These are phyloP conservation scores for Tylopilus sp. DNA, from an alignment of 768 basidiomycete genomes.

Conservation along the genomic window DNA sequence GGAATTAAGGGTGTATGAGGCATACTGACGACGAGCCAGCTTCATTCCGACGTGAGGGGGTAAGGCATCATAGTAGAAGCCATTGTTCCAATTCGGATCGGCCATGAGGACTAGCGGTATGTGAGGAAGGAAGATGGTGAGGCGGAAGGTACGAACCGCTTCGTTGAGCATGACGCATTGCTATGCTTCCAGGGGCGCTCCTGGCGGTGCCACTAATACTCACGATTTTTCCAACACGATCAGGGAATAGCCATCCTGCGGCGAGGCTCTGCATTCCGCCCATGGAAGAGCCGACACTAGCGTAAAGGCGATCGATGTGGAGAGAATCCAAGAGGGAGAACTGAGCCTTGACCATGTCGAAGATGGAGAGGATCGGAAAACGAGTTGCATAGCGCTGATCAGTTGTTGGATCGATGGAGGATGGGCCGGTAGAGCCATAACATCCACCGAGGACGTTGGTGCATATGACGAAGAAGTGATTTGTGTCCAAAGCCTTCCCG, in stretches of 20 bases:
- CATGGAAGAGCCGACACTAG: slow-evolving; percentile 94
- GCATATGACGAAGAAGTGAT: slow-evolving; percentile 90
- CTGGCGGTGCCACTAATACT: slow-evolving; percentile 95
- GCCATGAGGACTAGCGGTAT: slow-evolving; percentile 84
- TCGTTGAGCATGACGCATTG: slow-evolving; percentile 94
- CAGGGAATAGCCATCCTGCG: slow-evolving; percentile 88
- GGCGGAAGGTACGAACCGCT: slow-evolving; percentile 58
- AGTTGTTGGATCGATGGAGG: slow-evolving; percentile 68
- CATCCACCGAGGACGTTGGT: slow-evolving; percentile 97
- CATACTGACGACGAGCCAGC: slow-evolving; percentile 83
- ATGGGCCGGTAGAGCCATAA: slow-evolving; percentile 96
- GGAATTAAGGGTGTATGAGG: neutral
- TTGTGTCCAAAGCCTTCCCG: slow-evolving; percentile 89
- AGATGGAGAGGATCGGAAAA: slow-evolving; percentile 90
- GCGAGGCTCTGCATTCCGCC: slow-evolving; percentile 98
- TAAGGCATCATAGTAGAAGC: slow-evolving; percentile 93
- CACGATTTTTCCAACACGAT: slow-evolving; percentile 84
- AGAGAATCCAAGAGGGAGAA: slow-evolving; percentile 82
- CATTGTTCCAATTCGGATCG: slow-evolving; percentile 99
- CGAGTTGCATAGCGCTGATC: slow-evolving; percentile 78
- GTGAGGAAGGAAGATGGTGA: neutral
- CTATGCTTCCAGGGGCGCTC: slow-evolving; percentile 87
- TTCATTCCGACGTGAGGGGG: slow-evolving; percentile 99
- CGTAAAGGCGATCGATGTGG: slow-evolving; percentile 81
- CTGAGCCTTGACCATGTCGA: slow-evolving; percentile 97